Evolutionary conservation across 257 asterid species (phyloP).

Genomic region (Fraxinus cuspidata): DNA sequence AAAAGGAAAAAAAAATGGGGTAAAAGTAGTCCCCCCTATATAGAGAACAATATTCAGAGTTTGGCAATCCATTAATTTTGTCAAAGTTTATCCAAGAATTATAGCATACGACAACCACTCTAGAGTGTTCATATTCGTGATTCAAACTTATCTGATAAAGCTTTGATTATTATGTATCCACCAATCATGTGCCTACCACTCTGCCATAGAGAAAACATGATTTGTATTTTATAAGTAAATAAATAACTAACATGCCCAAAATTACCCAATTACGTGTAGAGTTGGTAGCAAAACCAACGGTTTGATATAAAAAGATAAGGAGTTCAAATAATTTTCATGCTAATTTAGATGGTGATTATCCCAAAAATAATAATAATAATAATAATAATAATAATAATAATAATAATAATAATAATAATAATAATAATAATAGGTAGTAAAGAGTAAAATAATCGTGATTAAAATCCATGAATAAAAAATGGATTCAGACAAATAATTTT

Average conservation of each 20-base stretch:
- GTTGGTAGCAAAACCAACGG: neutral
- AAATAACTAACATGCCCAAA: neutral
- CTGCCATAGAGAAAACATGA: neutral
- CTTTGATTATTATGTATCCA: slow-evolving; percentile 17
- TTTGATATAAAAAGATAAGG: neutral
- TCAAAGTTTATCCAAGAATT: too few species aligned
- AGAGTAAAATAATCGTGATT: neutral
- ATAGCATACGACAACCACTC: too few species aligned
- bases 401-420: too few species aligned
- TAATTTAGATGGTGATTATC: neutral
- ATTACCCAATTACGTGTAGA: neutral
- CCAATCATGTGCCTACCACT: slow-evolving; percentile 1
- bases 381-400: too few species aligned
- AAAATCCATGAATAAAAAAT: neutral
- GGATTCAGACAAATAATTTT: neutral
- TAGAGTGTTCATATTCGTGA: slow-evolving; percentile 11
- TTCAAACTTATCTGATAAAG: slow-evolving; percentile 17
- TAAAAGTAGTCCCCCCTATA: too few species aligned
- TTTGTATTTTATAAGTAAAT: neutral
- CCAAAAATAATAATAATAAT: too few species aligned
- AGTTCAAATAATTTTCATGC: neutral
- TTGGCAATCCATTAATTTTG: neutral
- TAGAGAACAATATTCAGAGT: too few species aligned
- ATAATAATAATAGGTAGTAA: too few species aligned
- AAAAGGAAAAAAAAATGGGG: too few species aligned